These are phyloP conservation scores for Tetrapisispora iriomotensis DNA, from an alignment of 805 yeast genomes.

Conservation along the genomic window DNA sequence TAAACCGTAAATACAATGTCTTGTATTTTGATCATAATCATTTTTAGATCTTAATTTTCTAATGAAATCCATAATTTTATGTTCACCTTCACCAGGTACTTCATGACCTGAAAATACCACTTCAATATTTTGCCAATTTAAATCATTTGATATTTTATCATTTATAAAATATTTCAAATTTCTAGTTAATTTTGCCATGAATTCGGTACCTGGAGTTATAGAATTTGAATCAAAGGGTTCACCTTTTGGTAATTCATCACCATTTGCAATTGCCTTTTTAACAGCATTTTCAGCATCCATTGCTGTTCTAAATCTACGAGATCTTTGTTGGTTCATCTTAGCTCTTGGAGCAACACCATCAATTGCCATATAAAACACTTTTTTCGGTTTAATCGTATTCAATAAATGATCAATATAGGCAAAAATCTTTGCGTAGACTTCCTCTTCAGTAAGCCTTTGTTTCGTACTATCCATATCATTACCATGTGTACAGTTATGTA, in stretches of 20 bases:
- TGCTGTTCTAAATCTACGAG: slow-evolving; percentile 91
- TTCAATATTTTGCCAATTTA: slow-evolving; percentile 73
- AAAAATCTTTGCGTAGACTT: slow-evolving; percentile 86
- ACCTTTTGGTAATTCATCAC: slow-evolving; percentile 68
- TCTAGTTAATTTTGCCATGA: slow-evolving; percentile 79
- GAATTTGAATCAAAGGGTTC: slow-evolving; percentile 81
- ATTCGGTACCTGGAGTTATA: slow-evolving; percentile 95
- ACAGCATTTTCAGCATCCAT: slow-evolving; percentile 78
- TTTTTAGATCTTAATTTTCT: slow-evolving; percentile 68
- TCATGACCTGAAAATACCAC: slow-evolving; percentile 85
- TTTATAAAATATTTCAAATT: slow-evolving; percentile 81
- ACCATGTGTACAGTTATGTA: slow-evolving; percentile 82
- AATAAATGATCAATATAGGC: slow-evolving; percentile 91
- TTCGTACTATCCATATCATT: slow-evolving; percentile 49
- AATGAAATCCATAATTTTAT: slow-evolving; percentile 89
- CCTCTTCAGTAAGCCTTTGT: slow-evolving; percentile 69
- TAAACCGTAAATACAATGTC: slow-evolving; percentile 91
- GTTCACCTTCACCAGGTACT: slow-evolving; percentile 98
- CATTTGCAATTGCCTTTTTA: slow-evolving; percentile 62
- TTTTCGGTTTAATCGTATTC: slow-evolving; percentile 74
- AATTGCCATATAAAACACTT: slow-evolving; percentile 88
- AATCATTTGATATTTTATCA: slow-evolving; percentile 76
- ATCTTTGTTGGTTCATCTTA: slow-evolving; percentile 95
- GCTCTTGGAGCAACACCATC: slow-evolving; percentile 99
- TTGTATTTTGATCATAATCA: slow-evolving; percentile 64